These are phyloP conservation scores for Pterulicium gracile DNA, from an alignment of 1,284 basidiomycete species.

Conservation along the genomic window DNA sequence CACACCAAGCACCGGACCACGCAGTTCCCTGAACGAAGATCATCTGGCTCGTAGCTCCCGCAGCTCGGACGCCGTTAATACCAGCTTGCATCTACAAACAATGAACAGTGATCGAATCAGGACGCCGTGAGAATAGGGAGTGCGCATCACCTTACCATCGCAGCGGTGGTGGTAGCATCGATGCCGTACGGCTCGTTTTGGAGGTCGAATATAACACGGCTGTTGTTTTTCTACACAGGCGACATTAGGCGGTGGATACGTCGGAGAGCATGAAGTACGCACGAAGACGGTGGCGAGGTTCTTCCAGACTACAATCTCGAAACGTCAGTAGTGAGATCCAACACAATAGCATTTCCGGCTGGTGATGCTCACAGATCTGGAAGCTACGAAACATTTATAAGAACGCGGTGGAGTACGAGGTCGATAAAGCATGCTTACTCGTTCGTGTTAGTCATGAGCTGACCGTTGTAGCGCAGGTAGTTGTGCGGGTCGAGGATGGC, in stretches of 20 bases:
- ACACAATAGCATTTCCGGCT: too few species aligned
- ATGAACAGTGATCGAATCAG: conserved; percentile 3
- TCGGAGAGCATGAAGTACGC: conserved; percentile 13
- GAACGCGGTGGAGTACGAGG: too few species aligned
- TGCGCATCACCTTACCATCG: conserved; percentile 33
- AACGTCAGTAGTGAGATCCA: conserved; percentile 3
- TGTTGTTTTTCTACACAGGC: conserved; percentile 31
- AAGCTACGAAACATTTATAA: conserved; percentile 30
- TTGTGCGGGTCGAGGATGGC: conserved; percentile 40
- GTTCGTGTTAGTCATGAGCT: conserved; percentile 17
- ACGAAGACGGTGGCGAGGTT: conserved; percentile 45
- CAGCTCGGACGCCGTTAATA: conserved; percentile 48
- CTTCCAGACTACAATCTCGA: conserved; percentile 42
- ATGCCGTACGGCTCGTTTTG: conserved; percentile 56
- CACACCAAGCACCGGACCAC: conserved; percentile 21
- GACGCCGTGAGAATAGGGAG: not conserved
- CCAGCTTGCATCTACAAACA: conserved; percentile 44
- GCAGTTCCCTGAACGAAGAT: conserved; percentile 36
- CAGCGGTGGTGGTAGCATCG: conserved; percentile 32
- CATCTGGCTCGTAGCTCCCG: conserved; percentile 25
- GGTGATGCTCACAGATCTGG: conserved; percentile 42
- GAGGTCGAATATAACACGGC: conserved; percentile 46
- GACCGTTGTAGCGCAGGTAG: not conserved
- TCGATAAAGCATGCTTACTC: conserved; percentile 25
- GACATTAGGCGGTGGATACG: not conserved